Evolutionary conservation across 208 protist species (phyloP).

Genomic region (Acanthamoeba castellanii): DNA sequence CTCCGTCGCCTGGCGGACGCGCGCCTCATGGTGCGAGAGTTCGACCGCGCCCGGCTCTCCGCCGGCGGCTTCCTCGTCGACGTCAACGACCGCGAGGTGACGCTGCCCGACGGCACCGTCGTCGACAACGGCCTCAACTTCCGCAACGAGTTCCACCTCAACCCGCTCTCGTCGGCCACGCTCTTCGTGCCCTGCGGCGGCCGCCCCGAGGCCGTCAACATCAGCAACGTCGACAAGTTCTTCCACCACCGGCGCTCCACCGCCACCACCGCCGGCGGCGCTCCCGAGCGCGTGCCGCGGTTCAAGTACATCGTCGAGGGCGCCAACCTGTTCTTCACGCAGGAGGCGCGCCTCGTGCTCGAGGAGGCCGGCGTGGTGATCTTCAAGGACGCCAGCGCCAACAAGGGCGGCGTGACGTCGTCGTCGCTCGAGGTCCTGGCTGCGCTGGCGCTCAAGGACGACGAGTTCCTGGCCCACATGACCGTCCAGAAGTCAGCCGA

Average conservation of each 20-base stretch:
- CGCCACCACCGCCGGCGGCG: conserved; percentile 79
- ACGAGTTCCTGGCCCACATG: conserved; percentile 89
- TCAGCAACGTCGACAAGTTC: conserved; percentile 94
- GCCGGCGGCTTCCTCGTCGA: conserved; percentile 94
- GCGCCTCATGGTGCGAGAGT: conserved; percentile 92
- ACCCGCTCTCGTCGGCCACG: conserved; percentile 91
- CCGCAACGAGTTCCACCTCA: conserved; percentile 96
- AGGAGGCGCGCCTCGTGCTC: conserved; percentile 94
- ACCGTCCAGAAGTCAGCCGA: conserved; percentile 49
- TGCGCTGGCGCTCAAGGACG: conserved; percentile 94
- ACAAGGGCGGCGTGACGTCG: conserved; percentile 98
- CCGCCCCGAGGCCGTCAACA: conserved; percentile 94
- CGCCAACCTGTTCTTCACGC: conserved; percentile 98
- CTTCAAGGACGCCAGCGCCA: conserved; percentile 94
- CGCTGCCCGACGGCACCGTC: conserved; percentile 90
- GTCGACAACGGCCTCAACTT: conserved; percentile 89
- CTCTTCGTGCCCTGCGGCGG: conserved; percentile 98
- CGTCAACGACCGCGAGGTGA: conserved; percentile 92
- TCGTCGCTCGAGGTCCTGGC: conserved; percentile 97
- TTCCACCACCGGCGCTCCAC: background rate
- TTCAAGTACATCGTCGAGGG: conserved; percentile 97
- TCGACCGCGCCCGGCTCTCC: conserved; percentile 90
- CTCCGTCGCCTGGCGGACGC: conserved; percentile 91
- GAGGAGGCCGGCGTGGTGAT: conserved; percentile 83
- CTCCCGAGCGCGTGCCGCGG: conserved; percentile 84